Evolutionary conservation across 1,284 basidiomycete genomes (phyloP).

Genomic region (Amylostereum areolatum): DNA sequence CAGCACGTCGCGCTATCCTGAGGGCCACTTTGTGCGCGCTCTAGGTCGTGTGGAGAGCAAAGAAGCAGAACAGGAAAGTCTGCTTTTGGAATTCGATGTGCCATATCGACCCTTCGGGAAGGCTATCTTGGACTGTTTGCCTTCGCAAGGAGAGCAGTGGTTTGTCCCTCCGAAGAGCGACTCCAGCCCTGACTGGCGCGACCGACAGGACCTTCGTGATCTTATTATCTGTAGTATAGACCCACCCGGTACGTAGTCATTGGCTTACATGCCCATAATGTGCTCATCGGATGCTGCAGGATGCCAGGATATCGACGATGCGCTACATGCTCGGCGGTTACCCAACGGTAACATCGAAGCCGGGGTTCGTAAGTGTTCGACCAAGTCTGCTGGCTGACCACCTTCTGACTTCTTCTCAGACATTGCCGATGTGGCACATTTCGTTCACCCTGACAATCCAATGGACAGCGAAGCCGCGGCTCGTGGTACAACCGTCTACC

Average conservation of each 20-base stretch:
- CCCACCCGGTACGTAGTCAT: slow-evolving; percentile 65
- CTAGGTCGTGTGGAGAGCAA: slow-evolving; percentile 91
- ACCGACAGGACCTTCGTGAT: slow-evolving; percentile 84
- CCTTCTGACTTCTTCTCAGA: slow-evolving; percentile 42
- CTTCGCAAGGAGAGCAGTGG: slow-evolving; percentile 88
- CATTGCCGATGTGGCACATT: slow-evolving; percentile 98
- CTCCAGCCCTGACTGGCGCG: slow-evolving; percentile 65
- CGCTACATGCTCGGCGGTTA: slow-evolving; percentile 86
- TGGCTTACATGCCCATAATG: not conserved
- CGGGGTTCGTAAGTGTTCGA: slow-evolving; percentile 81
- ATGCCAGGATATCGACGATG: slow-evolving; percentile 99
- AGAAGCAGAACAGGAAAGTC: slow-evolving; percentile 93
- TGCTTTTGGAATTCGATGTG: slow-evolving; percentile 94
- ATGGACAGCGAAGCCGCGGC: slow-evolving; percentile 98
- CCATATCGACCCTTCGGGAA: slow-evolving; percentile 96
- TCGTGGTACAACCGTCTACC: slow-evolving; percentile 95
- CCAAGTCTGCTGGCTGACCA: not conserved
- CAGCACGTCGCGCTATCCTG: slow-evolving; percentile 83
- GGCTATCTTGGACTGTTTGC: slow-evolving; percentile 90
- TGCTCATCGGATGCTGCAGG: slow-evolving; percentile 35
- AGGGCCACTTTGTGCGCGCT: slow-evolving; percentile 95
- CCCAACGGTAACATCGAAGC: slow-evolving; percentile 96
- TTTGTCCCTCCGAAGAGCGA: slow-evolving; percentile 78
- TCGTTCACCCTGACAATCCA: slow-evolving; percentile 89
- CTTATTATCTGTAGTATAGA: slow-evolving; percentile 95